Conservation (phyloP, 441 rosid species). For the Mallotus japonicus region DNA sequence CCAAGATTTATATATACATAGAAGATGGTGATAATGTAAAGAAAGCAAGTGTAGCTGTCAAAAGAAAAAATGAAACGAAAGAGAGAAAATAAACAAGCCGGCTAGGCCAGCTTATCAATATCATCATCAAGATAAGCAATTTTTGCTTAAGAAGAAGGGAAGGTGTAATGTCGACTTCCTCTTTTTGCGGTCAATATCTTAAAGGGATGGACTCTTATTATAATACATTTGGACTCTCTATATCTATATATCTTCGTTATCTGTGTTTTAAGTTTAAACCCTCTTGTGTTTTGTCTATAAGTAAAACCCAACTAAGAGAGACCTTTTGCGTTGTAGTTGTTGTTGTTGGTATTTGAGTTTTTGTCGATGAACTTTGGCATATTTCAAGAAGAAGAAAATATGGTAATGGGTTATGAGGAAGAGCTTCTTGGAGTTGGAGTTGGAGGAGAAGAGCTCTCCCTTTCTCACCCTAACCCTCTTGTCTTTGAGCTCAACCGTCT, state of each 20-base stretch:
- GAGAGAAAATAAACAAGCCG: slow-evolving; percentile 35
- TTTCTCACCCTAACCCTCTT: slow-evolving; percentile 56
- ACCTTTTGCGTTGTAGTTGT: neutral
- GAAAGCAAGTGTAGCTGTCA: slow-evolving; percentile 33
- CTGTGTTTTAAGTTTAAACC: neutral
- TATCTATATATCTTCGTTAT: slow-evolving; percentile 15
- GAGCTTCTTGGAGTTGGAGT: slow-evolving; percentile 12
- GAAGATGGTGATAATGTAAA: neutral
- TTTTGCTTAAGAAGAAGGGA: slow-evolving; percentile 67
- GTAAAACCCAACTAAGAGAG: too few relatives aligned
- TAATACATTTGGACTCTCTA: neutral
- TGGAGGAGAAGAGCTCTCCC: slow-evolving; percentile 37
- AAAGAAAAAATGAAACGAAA: slow-evolving; percentile 14
- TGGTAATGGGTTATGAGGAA: slow-evolving; percentile 40
- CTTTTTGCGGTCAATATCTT: slow-evolving; percentile 58
- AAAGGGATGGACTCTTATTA: slow-evolving; percentile 42
- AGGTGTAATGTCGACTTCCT: slow-evolving; percentile 29
- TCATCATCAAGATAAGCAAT: slow-evolving; percentile 6
- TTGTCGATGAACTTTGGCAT: neutral
- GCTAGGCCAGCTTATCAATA: slow-evolving; percentile 44
- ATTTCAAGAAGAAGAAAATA: slow-evolving; percentile 14
- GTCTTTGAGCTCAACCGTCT: slow-evolving; percentile 59
- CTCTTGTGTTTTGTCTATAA: too few relatives aligned
- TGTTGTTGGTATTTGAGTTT: slow-evolving; percentile 3
- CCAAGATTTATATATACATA: neutral